Percentiles rank a stretch among this genome's conserved stretches.
phyloP scores from a whole-genome alignment of 2,329 filamentous ascomycete genomes.

The Helotiales sp. region DNA sequence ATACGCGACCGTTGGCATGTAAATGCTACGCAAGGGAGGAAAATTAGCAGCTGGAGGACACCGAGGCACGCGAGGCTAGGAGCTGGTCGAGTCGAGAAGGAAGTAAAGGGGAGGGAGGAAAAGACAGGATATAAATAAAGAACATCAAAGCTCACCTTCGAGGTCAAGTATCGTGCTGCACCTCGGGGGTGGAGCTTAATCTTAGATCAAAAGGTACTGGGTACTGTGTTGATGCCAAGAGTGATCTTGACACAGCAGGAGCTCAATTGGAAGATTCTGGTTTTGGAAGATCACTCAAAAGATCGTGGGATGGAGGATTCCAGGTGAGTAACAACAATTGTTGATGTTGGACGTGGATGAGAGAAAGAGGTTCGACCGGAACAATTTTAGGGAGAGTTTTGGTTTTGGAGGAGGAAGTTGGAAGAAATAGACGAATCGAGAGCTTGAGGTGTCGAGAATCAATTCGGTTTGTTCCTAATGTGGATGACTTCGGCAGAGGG shows the following conservation, averaged over 20 bases:
- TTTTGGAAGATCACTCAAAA: constrained; percentile 17
- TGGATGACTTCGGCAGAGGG: constrained; percentile 4
- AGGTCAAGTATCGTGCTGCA: constrained; percentile 24
- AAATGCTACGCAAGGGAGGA: constrained; percentile 40
- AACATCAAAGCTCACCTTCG: constrained; percentile 25
- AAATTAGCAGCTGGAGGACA: constrained; percentile 34
- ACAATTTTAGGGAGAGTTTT: constrained; percentile 12
- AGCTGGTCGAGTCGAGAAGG: background rate
- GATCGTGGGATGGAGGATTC: constrained; percentile 25
- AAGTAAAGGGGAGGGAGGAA: constrained; percentile 6
- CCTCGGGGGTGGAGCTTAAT: constrained; percentile 32
- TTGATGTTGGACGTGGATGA: constrained; percentile 14
- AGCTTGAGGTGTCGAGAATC: constrained; percentile 4
- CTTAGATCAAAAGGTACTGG: constrained; percentile 28
- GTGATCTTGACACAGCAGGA: constrained; percentile 20
- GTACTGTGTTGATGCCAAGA: constrained; percentile 22
- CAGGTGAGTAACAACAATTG: constrained; percentile 14
- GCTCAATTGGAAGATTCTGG: constrained; percentile 19
- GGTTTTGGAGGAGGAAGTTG: background rate
- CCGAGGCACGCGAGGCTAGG: constrained; percentile 8
- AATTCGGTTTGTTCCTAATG: background rate
- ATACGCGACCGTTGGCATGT: constrained; percentile 43
- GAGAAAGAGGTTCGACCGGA: constrained; percentile 11
- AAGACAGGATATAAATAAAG: background rate
- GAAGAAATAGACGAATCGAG: constrained; percentile 8